Evolutionary conservation across 306 rosid genomes (phyloP).

Genomic region (Fragaria vesca): DNA sequence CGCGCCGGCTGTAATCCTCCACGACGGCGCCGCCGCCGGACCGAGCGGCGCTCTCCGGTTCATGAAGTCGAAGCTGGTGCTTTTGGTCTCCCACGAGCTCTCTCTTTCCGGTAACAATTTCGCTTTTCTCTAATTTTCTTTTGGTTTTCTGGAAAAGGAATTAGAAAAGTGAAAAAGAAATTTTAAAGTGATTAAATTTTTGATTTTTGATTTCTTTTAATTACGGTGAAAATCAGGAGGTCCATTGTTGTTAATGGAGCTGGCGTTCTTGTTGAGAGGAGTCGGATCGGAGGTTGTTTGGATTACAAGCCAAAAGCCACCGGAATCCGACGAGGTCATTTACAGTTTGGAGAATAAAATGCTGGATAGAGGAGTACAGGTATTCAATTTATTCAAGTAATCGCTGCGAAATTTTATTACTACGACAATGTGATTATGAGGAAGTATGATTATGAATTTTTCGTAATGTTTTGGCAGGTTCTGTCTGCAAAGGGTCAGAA

Average conservation of each 20-base stretch:
- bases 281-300: slow-evolving; percentile 77
- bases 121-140: not conserved
- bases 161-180: slow-evolving; percentile 9
- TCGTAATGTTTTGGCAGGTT: slow-evolving; percentile 44
- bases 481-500: slow-evolving; percentile 69
- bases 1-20: slow-evolving; percentile 22
- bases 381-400: not conserved
- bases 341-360: slow-evolving; percentile 74
- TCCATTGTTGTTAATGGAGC: slow-evolving; percentile 76
- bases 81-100: slow-evolving; percentile 81
- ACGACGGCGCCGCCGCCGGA: slow-evolving; percentile 1
- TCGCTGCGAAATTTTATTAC: not conserved
- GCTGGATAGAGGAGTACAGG: slow-evolving; percentile 82
- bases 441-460: not conserved
- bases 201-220: not conserved
- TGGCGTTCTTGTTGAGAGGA: slow-evolving; percentile 66
- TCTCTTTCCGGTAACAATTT: slow-evolving; percentile 62
- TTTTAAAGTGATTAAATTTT: not conserved
- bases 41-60: slow-evolving; percentile 55
- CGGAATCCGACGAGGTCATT: slow-evolving; percentile 46
- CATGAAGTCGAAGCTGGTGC: slow-evolving; percentile 87
- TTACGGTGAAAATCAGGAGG: slow-evolving; percentile 40
- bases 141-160: slow-evolving; percentile 15
- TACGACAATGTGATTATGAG: too few species aligned
- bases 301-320: slow-evolving; percentile 65